phyloP scores from a whole-genome alignment of 2,329 filamentous ascomycete genomes.

The Graphium sp. region DNA sequence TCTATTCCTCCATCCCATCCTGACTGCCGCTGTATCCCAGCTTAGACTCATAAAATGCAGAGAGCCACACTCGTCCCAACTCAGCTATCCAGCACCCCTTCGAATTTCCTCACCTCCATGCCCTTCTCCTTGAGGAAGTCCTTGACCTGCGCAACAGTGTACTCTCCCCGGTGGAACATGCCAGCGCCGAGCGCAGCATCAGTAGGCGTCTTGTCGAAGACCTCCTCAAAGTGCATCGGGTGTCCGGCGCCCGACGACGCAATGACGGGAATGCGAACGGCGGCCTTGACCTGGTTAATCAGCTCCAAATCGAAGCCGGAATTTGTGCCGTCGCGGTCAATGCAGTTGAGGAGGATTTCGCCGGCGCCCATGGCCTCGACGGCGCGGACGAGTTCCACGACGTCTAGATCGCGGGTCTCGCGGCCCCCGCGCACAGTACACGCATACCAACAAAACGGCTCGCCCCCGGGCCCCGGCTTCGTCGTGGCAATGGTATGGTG shows the following conservation, averaged over 20 bases:
- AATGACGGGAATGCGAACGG: slow-evolving; percentile 84
- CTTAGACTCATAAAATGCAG: slow-evolving; percentile 3
- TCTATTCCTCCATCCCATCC: slow-evolving; percentile 3
- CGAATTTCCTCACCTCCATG: slow-evolving; percentile 64
- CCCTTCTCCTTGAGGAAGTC: slow-evolving; percentile 57
- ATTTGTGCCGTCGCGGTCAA: slow-evolving; percentile 91
- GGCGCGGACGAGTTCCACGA: slow-evolving; percentile 70
- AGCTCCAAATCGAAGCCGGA: slow-evolving; percentile 89
- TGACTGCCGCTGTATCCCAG: slow-evolving; percentile 3
- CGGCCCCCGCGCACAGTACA: slow-evolving; percentile 93
- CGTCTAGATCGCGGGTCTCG: slow-evolving; percentile 86
- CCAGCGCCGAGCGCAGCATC: slow-evolving; percentile 91
- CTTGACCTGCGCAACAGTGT: slow-evolving; percentile 88
- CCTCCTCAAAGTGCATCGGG: slow-evolving; percentile 76
- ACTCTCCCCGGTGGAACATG: slow-evolving; percentile 95
- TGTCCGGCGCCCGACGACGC: slow-evolving; percentile 84
- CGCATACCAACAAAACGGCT: slow-evolving; percentile 86
- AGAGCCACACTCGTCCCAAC: slow-evolving; percentile 1
- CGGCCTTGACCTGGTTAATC: slow-evolving; percentile 72
- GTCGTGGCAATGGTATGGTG: slow-evolving; percentile 57
- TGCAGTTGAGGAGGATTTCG: slow-evolving; percentile 92
- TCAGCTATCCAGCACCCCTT: slow-evolving; percentile 30
- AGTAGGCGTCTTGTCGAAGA: slow-evolving; percentile 70
- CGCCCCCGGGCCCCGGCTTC: slow-evolving; percentile 55
- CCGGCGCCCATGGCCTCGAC: slow-evolving; percentile 93